Conservation (phyloP, 2,329 filamentous ascomycete species). For the Cordyceps sp. region DNA sequence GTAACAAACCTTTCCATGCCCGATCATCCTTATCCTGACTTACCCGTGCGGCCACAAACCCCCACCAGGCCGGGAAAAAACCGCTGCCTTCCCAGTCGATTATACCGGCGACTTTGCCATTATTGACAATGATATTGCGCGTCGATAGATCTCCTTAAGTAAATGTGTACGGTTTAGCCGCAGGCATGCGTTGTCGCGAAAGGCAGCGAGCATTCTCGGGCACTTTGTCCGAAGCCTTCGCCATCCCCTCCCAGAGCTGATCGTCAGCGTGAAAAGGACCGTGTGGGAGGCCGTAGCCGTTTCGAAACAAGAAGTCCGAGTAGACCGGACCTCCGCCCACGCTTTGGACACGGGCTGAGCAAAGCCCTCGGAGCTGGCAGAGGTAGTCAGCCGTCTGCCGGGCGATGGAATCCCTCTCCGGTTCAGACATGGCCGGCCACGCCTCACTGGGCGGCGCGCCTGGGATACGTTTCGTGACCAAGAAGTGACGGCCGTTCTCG, state of each 20-base stretch:
- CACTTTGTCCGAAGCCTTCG: background rate
- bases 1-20: slow-evolving; percentile 6
- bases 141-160: slow-evolving; percentile 19
- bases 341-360: slow-evolving; percentile 3
- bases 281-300: slow-evolving; percentile 2
- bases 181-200: slow-evolving; percentile 3
- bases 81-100: slow-evolving; percentile 21
- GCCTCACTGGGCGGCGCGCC: slow-evolving; percentile 4
- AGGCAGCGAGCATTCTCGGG: slow-evolving; percentile 1
- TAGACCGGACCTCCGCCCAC: slow-evolving; percentile 1
- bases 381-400: slow-evolving; percentile 8
- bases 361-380: slow-evolving; percentile 3
- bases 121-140: slow-evolving; percentile 20
- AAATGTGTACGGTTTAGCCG: slow-evolving; percentile 12
- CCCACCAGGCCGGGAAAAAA: slow-evolving; percentile 22
- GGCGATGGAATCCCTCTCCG: slow-evolving; percentile 10
- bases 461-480: slow-evolving; percentile 4
- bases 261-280: slow-evolving; percentile 3
- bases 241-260: slow-evolving; percentile 3
- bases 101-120: slow-evolving; percentile 18
- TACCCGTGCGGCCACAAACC: slow-evolving; percentile 12
- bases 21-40: slow-evolving; percentile 12
- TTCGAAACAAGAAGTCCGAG: slow-evolving; percentile 2
- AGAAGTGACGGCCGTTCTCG: slow-evolving; percentile 4
- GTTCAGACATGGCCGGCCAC: slow-evolving; percentile 6